Evolutionary conservation across 2,329 filamentous ascomycete genomes (phyloP).

Genomic region (Knufia petricola): DNA sequence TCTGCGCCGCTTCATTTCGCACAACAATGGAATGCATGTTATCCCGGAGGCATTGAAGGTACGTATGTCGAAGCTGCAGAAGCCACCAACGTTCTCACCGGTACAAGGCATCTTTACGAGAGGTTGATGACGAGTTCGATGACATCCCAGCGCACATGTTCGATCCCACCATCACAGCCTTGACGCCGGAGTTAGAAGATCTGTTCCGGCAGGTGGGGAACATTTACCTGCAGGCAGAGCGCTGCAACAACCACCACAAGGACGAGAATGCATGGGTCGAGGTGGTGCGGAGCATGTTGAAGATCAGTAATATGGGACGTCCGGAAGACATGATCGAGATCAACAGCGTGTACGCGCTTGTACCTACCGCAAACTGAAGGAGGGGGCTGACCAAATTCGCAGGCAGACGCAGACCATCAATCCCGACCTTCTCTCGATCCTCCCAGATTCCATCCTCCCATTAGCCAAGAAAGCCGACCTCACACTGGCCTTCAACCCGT

Average conservation of each 20-base stretch:
- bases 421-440: no score
- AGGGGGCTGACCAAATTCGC: neutral
- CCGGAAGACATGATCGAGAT: slow-evolving; percentile 5
- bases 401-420: no score
- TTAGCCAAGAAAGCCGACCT: neutral
- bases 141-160: slow-evolving; percentile 2
- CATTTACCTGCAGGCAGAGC: slow-evolving; percentile 1
- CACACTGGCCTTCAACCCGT: slow-evolving; percentile 1
- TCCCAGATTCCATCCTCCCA: neutral
- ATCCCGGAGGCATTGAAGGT: slow-evolving; percentile 3
- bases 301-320: slow-evolving; percentile 1
- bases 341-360: neutral
- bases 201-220: neutral
- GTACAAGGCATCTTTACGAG: neutral
- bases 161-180: neutral
- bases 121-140: slow-evolving; percentile 1
- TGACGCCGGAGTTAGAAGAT: neutral
- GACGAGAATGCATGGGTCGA: slow-evolving; percentile 2
- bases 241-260: slow-evolving; percentile 2
- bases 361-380: neutral
- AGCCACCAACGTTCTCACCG: neutral
- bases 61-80: neutral
- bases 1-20: neutral
- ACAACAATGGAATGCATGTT: neutral
- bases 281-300: neutral